Conservation (phyloP, 1,284 basidiomycete genomes). For the Stereum hirsutum region DNA sequence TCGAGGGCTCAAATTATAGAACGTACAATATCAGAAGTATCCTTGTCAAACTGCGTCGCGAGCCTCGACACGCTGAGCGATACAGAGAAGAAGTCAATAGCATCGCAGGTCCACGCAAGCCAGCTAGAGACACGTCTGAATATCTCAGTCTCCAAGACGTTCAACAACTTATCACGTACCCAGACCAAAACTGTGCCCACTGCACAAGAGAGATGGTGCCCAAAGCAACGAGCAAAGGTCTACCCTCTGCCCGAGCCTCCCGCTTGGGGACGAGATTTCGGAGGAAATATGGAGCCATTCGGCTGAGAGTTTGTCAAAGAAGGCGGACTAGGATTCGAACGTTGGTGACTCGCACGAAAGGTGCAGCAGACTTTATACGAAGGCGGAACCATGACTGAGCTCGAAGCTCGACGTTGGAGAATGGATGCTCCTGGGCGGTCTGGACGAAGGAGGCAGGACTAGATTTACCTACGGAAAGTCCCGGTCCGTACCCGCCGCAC, state of each 20-base stretch:
- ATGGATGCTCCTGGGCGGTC: too few relatives aligned
- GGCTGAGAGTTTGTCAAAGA: too few relatives aligned
- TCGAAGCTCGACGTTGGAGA: too few relatives aligned
- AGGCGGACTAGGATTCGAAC: too few relatives aligned
- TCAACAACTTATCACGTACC: slow-evolving; percentile 17
- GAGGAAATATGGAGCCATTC: slow-evolving; percentile 7
- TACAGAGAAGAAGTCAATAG: slow-evolving; percentile 7
- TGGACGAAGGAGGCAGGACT: too few relatives aligned
- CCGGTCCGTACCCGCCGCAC: too few relatives aligned
- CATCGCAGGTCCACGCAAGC: slow-evolving; percentile 7
- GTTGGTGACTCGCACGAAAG: too few relatives aligned
- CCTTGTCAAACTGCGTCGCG: slow-evolving; percentile 3
- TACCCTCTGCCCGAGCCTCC: background rate
- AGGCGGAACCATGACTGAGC: too few relatives aligned
- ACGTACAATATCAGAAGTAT: slow-evolving; percentile 1
- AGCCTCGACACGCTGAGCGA: slow-evolving; percentile 2
- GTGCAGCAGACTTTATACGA: too few relatives aligned
- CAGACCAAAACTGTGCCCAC: slow-evolving; percentile 37
- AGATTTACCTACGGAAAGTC: too few relatives aligned
- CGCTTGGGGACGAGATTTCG: slow-evolving; percentile 4
- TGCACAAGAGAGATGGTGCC: slow-evolving; percentile 29
- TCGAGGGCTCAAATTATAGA: too few relatives aligned
- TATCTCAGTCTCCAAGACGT: background rate
- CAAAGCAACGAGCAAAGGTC: slow-evolving; percentile 25
- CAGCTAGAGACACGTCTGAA: background rate